Evolutionary conservation across 2,329 filamentous ascomycete species (phyloP).

Genomic region (Pseudonectria buxi): DNA sequence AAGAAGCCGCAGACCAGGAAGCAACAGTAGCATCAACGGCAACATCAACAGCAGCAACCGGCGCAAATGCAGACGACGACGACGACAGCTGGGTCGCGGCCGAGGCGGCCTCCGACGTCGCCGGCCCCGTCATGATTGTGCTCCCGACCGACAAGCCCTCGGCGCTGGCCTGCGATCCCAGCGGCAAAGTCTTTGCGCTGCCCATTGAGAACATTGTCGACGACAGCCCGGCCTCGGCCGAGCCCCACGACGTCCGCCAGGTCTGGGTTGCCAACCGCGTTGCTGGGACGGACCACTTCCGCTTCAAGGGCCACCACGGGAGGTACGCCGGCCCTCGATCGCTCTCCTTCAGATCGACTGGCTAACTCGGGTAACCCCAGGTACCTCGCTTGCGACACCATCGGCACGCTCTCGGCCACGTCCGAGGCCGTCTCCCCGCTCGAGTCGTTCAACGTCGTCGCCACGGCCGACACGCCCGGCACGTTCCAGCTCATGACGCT

Average conservation of each 20-base stretch:
- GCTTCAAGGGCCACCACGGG: conserved; percentile 86
- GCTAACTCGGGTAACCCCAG: conserved; percentile 37
- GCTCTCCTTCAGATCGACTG: background rate
- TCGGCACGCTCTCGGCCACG: conserved; percentile 68
- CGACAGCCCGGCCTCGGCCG: conserved; percentile 71
- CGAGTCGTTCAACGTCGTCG: conserved; percentile 71
- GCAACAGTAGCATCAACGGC: conserved; percentile 6
- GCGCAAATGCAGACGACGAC: conserved; percentile 20
- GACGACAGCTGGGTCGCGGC: conserved; percentile 93
- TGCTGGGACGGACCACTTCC: conserved; percentile 71
- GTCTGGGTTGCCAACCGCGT: conserved; percentile 89
- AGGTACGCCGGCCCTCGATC: too few species aligned
- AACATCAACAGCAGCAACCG: conserved; percentile 7
- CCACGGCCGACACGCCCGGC: conserved; percentile 56
- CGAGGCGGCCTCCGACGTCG: conserved; percentile 64
- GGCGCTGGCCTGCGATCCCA: conserved; percentile 77
- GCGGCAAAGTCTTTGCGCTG: conserved; percentile 78
- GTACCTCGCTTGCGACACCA: conserved; percentile 80
- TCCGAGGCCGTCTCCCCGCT: conserved; percentile 76
- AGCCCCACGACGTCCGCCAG: conserved; percentile 92
- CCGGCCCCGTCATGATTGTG: conserved; percentile 76
- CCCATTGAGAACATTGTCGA: conserved; percentile 84
- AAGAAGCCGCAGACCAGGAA: conserved; percentile 25
- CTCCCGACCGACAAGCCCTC: conserved; percentile 67
- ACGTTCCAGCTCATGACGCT: conserved; percentile 71